Conservation (phyloP, 2,329 filamentous ascomycete species). For the Colletotrichum endophyticum region DNA sequence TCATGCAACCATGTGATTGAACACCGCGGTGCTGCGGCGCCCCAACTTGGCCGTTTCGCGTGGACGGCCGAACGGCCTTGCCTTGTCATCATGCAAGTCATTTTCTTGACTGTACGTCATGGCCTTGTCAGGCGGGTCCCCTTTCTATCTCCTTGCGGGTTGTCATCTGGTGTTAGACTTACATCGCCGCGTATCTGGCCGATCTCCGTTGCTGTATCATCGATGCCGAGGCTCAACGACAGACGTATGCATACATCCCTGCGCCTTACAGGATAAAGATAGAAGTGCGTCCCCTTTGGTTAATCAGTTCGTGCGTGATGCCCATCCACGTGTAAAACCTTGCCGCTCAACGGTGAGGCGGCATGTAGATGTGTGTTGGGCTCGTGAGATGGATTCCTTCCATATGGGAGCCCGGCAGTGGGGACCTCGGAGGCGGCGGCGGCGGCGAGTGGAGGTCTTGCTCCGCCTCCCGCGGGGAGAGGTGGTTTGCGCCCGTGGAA, state of each 20-base stretch:
- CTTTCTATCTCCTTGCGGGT: not conserved
- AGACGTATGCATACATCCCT: not conserved
- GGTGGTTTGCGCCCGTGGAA: not conserved
- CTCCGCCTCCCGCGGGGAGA: not conserved
- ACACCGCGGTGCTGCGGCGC: not conserved
- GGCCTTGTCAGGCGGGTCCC: not conserved
- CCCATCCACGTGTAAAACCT: not conserved
- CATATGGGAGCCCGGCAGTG: not conserved
- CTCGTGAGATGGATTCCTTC: not conserved
- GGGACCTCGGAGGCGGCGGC: not conserved
- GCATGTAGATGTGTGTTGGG: not conserved
- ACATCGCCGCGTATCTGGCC: too few species aligned
- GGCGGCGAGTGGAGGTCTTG: not conserved
- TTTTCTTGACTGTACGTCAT: not conserved
- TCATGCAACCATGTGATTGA: not conserved
- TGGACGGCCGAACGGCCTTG: not conserved
- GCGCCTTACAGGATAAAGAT: not conserved
- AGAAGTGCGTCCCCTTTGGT: not conserved
- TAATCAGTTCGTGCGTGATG: not conserved
- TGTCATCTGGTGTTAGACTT: not conserved
- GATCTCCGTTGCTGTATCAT: not conserved
- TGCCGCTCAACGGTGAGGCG: not conserved
- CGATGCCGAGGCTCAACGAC: not conserved
- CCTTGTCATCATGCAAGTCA: not conserved
- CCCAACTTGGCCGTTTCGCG: not conserved